Conservation (phyloP, 495 filamentous ascomycete genomes). For the Lasiosphaeria hispida region DNA sequence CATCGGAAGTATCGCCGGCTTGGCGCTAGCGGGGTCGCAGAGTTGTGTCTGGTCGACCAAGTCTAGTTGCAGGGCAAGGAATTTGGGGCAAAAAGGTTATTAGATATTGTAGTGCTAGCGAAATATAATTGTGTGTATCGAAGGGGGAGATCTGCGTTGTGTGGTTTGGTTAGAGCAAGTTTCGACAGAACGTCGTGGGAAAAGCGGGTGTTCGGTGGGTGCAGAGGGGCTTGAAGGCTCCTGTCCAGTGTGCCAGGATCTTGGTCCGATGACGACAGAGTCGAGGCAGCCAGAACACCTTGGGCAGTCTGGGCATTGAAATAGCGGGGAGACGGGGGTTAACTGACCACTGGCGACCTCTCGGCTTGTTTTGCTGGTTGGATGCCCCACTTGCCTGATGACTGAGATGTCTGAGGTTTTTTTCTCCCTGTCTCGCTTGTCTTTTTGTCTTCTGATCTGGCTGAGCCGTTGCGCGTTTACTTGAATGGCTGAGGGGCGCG, state of each 20-base stretch:
- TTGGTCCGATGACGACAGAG: slow-evolving; percentile 33
- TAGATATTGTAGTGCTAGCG: not conserved
- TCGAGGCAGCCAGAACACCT: slow-evolving; percentile 9
- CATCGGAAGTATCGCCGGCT: slow-evolving; percentile 3
- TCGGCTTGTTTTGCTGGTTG: too few species aligned
- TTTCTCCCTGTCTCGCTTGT: too few species aligned
- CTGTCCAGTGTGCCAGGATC: slow-evolving; percentile 20
- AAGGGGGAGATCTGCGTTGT: not conserved
- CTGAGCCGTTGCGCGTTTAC: too few species aligned
- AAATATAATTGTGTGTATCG: not conserved
- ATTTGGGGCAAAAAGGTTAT: not conserved
- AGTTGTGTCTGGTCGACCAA: not conserved
- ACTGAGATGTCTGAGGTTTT: too few species aligned
- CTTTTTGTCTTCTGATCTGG: too few species aligned
- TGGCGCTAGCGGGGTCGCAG: not conserved
- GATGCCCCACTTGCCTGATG: too few species aligned
- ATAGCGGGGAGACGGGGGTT: not conserved
- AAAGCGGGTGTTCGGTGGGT: slow-evolving; percentile 6
- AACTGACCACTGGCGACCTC: not conserved
- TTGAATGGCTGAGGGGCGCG: too few species aligned
- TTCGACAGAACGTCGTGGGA: not conserved
- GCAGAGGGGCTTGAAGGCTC: slow-evolving; percentile 5
- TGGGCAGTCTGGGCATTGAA: not conserved
- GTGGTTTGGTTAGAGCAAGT: slow-evolving; percentile 7
- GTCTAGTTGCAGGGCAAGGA: not conserved